Base-by-base conservation (phyloP, 1,139 yeast genomes). In the Geotrichum restrictum region DNA sequence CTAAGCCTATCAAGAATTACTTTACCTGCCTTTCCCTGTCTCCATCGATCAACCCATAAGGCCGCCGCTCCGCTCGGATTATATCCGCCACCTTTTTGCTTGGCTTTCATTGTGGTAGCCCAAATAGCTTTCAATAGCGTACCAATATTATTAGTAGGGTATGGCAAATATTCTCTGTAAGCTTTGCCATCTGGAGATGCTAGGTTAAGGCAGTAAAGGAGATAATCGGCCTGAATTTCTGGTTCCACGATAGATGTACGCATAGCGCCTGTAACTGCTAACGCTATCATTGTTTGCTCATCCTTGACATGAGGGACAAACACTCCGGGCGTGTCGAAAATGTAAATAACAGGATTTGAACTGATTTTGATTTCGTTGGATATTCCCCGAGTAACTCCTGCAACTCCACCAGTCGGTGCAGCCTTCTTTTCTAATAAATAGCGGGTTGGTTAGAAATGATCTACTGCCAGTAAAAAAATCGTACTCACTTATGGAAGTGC, bases 251-350 rank as follows among this genome's bases (percentile, higher is more conserved):
- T 75, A 8, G 80, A 77, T 1, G 80, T 73, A 55, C 82, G 82
- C n/a, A 91, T 85, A 53, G 95, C 83, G 1, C 95, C 95, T 19
- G 85, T 81, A 24, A 91, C 70, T 1, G 88, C 78, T 42, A 93
- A 72, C 3, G 85, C 79, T 39, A 91, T 72, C 95, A 91, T 88
- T 1, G 88, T 81, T 57, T 83, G 81, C 22, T 77, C 69, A 59
- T 79, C 79, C 52, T 78, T 78, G 7, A 85, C 87, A 22, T 82
- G 79, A 0, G 97, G 98, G 19, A 88, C 72, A 59, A 88, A 82
- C 10, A 93, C 91, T 0, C 98, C 98, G 0, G 98, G 98, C 0
- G 98, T 86, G 66, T 93, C 98, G 61, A 86, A 82, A 13, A 91
- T 75, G 58, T 82, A 77, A 6, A 93, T 78, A 46, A 82, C 82